Percentiles rank a stretch among this genome's conserved stretches.
Conservation (phyloP, 495 filamentous ascomycete species). For the Pyrenula aspistea region DNA sequence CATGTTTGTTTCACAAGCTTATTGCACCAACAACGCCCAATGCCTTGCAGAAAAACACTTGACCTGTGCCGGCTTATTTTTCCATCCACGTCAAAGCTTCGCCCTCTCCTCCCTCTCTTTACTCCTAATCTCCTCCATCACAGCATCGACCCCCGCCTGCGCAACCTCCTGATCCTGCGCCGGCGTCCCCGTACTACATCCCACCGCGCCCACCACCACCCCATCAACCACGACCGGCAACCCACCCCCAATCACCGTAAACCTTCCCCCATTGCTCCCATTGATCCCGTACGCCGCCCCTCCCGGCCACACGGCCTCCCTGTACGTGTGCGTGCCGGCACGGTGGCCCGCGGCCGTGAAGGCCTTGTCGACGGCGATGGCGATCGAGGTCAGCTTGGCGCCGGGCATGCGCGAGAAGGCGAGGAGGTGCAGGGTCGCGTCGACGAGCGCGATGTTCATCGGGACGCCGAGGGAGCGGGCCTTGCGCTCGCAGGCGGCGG, state of each 20-base stretch:
- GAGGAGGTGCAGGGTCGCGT: neutral
- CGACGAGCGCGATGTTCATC: neutral
- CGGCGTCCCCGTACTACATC: neutral
- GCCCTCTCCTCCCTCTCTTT: neutral
- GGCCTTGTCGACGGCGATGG: neutral
- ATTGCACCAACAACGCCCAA: too few species aligned
- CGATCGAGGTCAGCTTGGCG: neutral
- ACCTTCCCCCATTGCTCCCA: neutral
- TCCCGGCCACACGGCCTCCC: neutral
- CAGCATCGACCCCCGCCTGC: neutral
- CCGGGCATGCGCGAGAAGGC: neutral
- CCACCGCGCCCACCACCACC: constrained; percentile 21
- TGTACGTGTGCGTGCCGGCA: neutral
- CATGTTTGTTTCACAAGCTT: too few species aligned
- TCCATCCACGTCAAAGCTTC: too few species aligned
- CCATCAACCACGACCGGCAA: constrained; percentile 50
- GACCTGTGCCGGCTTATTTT: too few species aligned
- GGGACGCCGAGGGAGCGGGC: neutral
- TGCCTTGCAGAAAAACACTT: too few species aligned
- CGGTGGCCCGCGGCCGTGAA: neutral
- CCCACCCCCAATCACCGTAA: constrained; percentile 27
- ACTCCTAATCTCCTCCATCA: neutral
- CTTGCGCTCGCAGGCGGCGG: neutral
- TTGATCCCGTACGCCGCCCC: neutral
- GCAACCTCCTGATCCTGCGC: neutral